Base-by-base conservation (phyloP, 352 stramenopile species). In the Globisporangium splendens region DNA sequence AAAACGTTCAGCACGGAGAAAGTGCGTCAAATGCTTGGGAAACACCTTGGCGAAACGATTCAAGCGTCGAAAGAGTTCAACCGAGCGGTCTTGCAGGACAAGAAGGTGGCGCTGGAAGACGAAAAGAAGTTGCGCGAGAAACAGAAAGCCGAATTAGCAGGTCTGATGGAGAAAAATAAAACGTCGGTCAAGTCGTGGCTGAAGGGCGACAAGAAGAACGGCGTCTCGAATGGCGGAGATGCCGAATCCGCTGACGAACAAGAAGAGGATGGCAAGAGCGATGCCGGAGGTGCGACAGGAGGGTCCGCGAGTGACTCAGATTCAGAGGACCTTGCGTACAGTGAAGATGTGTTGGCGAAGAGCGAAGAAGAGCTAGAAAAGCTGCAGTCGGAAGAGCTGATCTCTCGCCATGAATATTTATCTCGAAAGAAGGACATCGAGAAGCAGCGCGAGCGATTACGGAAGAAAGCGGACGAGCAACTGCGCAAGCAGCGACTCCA, bases 331-430 rank as follows among this genome's bases (percentile, higher is more conserved):
- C 46, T 89, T 15, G 67, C 68, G 2, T 59, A 79, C 28, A 82
- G 59, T 18, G 83, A 92, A 50, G 79, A 92, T 24, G 76, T 72
- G 13, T 50, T 91, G 15, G 59, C 62, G 11, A 81, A 87, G 58
- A 83, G 88, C 50, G 86, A 92, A 61, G 79, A 92, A 41, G 81
- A 91, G 20, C 59, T 95, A 0, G 85, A 93, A 52, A 75, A 63
- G 10, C 61, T 92, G 5, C 74, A 88, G 58, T 33, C 62, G 8
- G 66, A 91, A 38, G 75, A 79, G 5, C 75, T 75, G 13, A 88
- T 95, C 42, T 92, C 83, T 0, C 79, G 86, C 0, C 86, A 95
- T 53, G 83, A 92, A 44, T 95, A 95, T 53, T 55, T 95, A 2
- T 69, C 79, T 2, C 73, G 83, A 14, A 87, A 84, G 63, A 92